A percentile compares a stretch with the other conserved stretches of the same genome.
phyloP scores from a whole-genome alignment of 2,329 filamentous ascomycete species.

The Paracorniculantispora psalliotae region DNA sequence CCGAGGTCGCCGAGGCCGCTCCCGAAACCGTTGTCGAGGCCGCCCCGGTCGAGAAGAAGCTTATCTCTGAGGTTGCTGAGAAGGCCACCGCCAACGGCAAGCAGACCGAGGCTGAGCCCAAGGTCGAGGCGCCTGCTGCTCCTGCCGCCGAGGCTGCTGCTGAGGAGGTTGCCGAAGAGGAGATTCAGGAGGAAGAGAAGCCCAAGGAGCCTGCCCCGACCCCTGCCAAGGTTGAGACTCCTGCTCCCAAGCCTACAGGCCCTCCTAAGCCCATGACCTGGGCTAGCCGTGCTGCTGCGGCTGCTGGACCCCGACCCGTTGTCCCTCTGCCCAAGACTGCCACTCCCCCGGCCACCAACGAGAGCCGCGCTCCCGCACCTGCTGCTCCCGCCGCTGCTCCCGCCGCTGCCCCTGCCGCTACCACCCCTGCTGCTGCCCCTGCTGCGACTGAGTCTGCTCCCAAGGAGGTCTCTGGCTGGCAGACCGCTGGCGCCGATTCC shows the following conservation, averaged over 20 bases:
- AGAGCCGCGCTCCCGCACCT: slow-evolving; percentile 50
- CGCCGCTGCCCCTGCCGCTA: slow-evolving; percentile 41
- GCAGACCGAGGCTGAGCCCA: slow-evolving; percentile 22
- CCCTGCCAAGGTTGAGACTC: slow-evolving; percentile 33
- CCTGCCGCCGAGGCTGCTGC: slow-evolving; percentile 24
- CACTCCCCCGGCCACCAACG: slow-evolving; percentile 41
- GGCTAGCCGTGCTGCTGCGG: slow-evolving; percentile 64
- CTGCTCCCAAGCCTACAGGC: slow-evolving; percentile 45
- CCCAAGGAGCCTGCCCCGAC: slow-evolving; percentile 59
- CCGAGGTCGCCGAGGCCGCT: slow-evolving; percentile 23
- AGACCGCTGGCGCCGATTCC: slow-evolving; percentile 77
- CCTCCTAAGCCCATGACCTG: slow-evolving; percentile 63
- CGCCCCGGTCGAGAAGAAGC: slow-evolving; percentile 11
- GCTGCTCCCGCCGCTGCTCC: slow-evolving; percentile 35
- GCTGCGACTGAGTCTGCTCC: slow-evolving; percentile 34
- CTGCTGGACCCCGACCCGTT: slow-evolving; percentile 49
- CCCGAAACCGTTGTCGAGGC: slow-evolving; percentile 25
- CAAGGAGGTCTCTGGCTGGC: slow-evolving; percentile 64
- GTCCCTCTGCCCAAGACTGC: slow-evolving; percentile 55
- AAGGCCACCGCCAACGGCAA: slow-evolving; percentile 18
- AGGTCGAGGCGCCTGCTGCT: slow-evolving; percentile 28
- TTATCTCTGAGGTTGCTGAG: slow-evolving; percentile 25
- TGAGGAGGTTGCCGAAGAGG: slow-evolving; percentile 52
- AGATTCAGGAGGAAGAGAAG: slow-evolving; percentile 55
- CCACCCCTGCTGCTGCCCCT: slow-evolving; percentile 29